These are phyloP conservation scores for Xylariaceae sp. DNA, from an alignment of 2,329 filamentous ascomycete species.

Conservation along the genomic window DNA sequence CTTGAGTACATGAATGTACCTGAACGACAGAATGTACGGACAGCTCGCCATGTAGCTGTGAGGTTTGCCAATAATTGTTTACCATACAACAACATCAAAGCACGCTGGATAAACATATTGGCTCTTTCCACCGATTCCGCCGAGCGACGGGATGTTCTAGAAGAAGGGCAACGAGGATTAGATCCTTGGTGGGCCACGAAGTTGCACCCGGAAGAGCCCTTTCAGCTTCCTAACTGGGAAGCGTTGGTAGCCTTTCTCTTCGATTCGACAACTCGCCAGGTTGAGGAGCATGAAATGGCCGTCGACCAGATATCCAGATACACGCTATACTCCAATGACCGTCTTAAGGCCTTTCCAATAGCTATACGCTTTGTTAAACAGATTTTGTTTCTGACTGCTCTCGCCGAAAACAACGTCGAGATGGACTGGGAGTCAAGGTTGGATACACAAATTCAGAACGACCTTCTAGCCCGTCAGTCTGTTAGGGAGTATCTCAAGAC, in stretches of 20 bases:
- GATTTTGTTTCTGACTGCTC: conserved; percentile 48
- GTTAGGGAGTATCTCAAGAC: conserved; percentile 52
- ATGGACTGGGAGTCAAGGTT: conserved; percentile 82
- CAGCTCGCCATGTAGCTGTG: conserved; percentile 74
- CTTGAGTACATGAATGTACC: conserved; percentile 61
- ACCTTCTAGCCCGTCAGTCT: conserved; percentile 58
- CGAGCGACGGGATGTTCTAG: conserved; percentile 76
- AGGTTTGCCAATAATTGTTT: conserved; percentile 89
- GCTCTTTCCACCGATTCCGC: conserved; percentile 64
- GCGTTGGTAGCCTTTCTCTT: conserved; percentile 51
- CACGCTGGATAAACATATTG: conserved; percentile 83
- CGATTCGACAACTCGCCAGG: conserved; percentile 21
- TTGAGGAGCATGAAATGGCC: conserved; percentile 30
- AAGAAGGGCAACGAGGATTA: conserved; percentile 85
- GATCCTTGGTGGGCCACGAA: conserved; percentile 55
- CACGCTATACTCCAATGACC: conserved; percentile 40
- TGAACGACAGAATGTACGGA: conserved; percentile 56
- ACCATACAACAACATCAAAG: conserved; percentile 71
- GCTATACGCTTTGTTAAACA: conserved; percentile 64
- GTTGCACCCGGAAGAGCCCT: conserved; percentile 34
- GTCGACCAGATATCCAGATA: conserved; percentile 41
- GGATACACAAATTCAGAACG: conserved; percentile 66
- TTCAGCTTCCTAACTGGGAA: conserved; percentile 47
- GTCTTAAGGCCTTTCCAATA: conserved; percentile 58
- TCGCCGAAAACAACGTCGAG: conserved; percentile 55